Base-by-base conservation (phyloP, 2,329 filamentous ascomycete genomes). In the Pyrenophora tritici-repentis region DNA sequence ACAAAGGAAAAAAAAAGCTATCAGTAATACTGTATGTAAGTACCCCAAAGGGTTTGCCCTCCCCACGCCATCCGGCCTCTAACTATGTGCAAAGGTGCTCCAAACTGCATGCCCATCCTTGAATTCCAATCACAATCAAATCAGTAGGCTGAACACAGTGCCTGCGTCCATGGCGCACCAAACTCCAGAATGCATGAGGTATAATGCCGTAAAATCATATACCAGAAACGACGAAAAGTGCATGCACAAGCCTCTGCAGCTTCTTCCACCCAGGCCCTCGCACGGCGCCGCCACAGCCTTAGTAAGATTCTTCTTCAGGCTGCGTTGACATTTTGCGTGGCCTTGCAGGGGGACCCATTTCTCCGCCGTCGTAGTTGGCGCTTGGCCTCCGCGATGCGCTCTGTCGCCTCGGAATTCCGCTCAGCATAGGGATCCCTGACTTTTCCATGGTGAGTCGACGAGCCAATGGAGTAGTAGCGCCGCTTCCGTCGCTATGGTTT, bases 301-400 rank as follows among this genome's bases (percentile, higher is more conserved):
- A 84, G 68, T 80, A 84, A n/a, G 80, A 83, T 71, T 85, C 81
- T 32, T 84, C 82, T 35, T 82, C 82, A 38, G 83, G 73, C 50
- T 63, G 65, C 38, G 57, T 81, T 80, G 68, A 81, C 63, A 81
- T 72, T 61, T 79, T 80, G 57, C 80, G 73, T 46, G 78, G 76
- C 50, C 76, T 68, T 45, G 74, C 73, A 8, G 79, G 78, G 24
- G 77, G 75, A 1, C 65, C 67, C 76, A 80, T 81, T 55, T 77
- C 72, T 47, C 75, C 71, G 36, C 73, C 67, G 13, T 77, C 73
- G 45, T 74, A 69, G 9, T 70, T 65, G 38, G 75, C 63, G 50
- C 75, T 77, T 40, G 64, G 61, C 42, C 71, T 65, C 40, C 76
- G 64, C 9, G 72, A 73, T 20, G 77, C 80, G 55, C 81, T 83